These are phyloP conservation scores for Xerocomus potaroensis DNA, from an alignment of 768 basidiomycete species.

Conservation along the genomic window DNA sequence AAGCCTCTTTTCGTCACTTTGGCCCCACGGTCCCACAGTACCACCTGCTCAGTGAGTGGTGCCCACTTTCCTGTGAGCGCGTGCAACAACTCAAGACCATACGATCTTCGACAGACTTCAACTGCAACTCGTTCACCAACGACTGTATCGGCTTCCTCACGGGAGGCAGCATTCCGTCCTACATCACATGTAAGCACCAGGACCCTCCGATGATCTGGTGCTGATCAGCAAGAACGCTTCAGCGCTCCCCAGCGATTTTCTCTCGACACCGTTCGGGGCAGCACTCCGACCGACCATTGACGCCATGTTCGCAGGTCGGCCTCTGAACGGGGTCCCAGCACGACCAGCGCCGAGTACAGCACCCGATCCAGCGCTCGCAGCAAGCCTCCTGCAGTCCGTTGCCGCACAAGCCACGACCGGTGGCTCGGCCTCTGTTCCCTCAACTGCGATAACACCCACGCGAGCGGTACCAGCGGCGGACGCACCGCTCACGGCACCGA, in stretches of 20 bases:
- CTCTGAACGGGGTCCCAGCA: conserved; percentile 29
- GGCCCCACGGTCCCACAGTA: conserved; percentile 44
- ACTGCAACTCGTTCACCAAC: conserved; percentile 93
- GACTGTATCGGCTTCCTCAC: conserved; percentile 86
- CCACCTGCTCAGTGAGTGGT: conserved; percentile 77
- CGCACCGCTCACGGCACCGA: conserved; percentile 50
- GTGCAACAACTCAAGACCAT: neutral
- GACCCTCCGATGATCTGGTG: neutral
- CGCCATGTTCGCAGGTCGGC: conserved; percentile 64
- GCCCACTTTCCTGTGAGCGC: too few species aligned
- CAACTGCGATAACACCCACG: conserved; percentile 5
- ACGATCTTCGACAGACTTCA: conserved; percentile 59
- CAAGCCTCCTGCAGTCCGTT: conserved; percentile 55
- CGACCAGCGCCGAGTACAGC: conserved; percentile 26
- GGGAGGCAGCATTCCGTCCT: conserved; percentile 73
- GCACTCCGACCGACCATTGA: conserved; percentile 89
- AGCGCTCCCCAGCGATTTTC: conserved; percentile 81
- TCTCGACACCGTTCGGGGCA: conserved; percentile 85
- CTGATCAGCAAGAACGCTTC: neutral
- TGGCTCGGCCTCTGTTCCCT: neutral
- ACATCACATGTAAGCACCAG: conserved; percentile 61
- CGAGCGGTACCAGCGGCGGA: conserved; percentile 32
- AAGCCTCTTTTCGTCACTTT: too few species aligned
- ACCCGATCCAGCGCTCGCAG: conserved; percentile 46
- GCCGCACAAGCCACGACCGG: conserved; percentile 44